phyloP scores from a whole-genome alignment of 768 basidiomycete species.

The Mycena vulgaris region DNA sequence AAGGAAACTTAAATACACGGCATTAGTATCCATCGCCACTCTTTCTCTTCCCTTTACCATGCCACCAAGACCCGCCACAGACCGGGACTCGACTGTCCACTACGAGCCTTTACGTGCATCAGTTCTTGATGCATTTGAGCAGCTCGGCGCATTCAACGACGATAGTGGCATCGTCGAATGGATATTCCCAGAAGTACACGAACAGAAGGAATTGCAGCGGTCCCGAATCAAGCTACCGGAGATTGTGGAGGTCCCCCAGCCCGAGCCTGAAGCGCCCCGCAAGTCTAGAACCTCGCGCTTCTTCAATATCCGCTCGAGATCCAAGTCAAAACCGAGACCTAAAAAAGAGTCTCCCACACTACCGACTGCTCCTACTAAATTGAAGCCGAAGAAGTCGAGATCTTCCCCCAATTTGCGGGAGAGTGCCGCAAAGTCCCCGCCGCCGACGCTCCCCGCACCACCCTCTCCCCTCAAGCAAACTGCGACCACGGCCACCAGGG shows the following conservation, averaged over 20 bases:
- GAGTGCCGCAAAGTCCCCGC: slow-evolving; percentile 2
- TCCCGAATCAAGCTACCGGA: slow-evolving; percentile 33
- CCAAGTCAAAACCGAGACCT: slow-evolving; percentile 28
- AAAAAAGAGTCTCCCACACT: slow-evolving; percentile 5
- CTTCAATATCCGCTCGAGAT: slow-evolving; percentile 24
- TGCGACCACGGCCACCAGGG: no score
- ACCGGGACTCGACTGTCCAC: slow-evolving; percentile 18
- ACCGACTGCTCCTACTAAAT: slow-evolving; percentile 15
- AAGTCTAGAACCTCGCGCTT: slow-evolving; percentile 34
- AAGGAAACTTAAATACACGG: slow-evolving; percentile 1
- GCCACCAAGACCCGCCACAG: slow-evolving; percentile 29
- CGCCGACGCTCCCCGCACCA: slow-evolving; percentile 8
- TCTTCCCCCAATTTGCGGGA: slow-evolving; percentile 37
- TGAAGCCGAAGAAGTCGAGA: slow-evolving; percentile 37
- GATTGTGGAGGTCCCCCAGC: slow-evolving; percentile 18
- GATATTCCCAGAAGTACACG: slow-evolving; percentile 37
- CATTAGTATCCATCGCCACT: neutral
- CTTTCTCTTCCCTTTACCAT: slow-evolving; percentile 24
- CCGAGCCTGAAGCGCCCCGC: slow-evolving; percentile 24
- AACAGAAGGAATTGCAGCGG: slow-evolving; percentile 23
- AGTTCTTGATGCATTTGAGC: slow-evolving; percentile 34
- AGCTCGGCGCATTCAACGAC: slow-evolving; percentile 39
- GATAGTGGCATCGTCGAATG: slow-evolving; percentile 37
- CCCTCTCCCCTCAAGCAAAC: slow-evolving; percentile 20
- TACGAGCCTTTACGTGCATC: slow-evolving; percentile 39